Percentiles rank a stretch among this genome's conserved stretches.
phyloP scores from a whole-genome alignment of 352 stramenopile genomes.

The Pythium inflatum region DNA sequence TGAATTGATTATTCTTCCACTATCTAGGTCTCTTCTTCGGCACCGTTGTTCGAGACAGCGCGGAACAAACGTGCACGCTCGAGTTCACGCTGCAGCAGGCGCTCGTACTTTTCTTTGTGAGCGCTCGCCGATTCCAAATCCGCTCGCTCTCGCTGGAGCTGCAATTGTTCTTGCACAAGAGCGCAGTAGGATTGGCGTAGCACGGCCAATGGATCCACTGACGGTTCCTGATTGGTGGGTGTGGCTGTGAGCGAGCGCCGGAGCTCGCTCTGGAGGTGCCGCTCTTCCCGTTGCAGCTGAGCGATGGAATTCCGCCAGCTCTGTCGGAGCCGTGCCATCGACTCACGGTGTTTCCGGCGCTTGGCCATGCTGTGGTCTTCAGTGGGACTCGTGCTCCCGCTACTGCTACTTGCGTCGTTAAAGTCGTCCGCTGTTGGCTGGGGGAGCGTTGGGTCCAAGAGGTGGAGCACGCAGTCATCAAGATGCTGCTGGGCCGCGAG shows the following conservation, averaged over 20 bases:
- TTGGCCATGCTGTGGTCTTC: not conserved
- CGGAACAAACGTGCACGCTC: not conserved
- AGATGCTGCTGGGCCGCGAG: not conserved
- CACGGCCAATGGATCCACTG: too few species aligned
- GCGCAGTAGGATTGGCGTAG: too few species aligned
- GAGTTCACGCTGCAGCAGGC: not conserved
- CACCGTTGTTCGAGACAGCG: too few species aligned
- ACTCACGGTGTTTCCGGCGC: slow-evolving; percentile 17
- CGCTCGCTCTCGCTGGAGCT: not conserved
- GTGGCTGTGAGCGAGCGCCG: too few species aligned
- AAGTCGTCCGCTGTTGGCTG: not conserved
- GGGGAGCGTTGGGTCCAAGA: too few species aligned
- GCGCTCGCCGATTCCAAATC: not conserved
- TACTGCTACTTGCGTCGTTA: not conserved
- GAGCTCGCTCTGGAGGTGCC: too few species aligned
- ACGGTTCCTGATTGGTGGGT: too few species aligned
- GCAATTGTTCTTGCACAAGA: too few species aligned
- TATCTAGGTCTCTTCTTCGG: too few species aligned
- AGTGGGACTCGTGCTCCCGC: not conserved
- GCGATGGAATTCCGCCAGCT: too few species aligned
- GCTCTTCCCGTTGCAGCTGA: too few species aligned
- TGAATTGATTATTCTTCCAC: not conserved
- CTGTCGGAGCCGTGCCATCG: slow-evolving; percentile 8
- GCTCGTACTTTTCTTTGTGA: slow-evolving; percentile 1
- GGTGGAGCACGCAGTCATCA: not conserved